phyloP scores from a whole-genome alignment of 2,329 filamentous ascomycete genomes.

The Fusarium redolens region DNA sequence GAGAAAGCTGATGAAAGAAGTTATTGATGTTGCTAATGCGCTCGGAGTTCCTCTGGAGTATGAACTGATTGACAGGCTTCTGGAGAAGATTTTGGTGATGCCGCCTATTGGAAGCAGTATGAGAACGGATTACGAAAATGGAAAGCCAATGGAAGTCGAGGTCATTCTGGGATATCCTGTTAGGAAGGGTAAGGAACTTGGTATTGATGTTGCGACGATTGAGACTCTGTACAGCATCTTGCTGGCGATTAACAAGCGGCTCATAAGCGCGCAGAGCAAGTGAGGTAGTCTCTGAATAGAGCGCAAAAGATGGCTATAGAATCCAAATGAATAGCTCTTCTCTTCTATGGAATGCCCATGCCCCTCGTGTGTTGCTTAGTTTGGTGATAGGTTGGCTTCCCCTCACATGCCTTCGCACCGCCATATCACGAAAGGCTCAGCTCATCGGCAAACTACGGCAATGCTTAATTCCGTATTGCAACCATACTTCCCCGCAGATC shows the following conservation, averaged over 20 bases:
- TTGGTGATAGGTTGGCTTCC: neutral
- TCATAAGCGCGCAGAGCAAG: neutral
- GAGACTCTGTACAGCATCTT: slow-evolving; percentile 52
- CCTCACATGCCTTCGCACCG: neutral
- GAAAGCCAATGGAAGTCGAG: slow-evolving; percentile 70
- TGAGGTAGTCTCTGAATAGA: neutral
- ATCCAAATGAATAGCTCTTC: too few relatives aligned
- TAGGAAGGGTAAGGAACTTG: slow-evolving; percentile 63
- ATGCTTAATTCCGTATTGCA: neutral
- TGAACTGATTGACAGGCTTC: slow-evolving; percentile 59
- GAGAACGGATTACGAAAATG: slow-evolving; percentile 67
- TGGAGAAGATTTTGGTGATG: slow-evolving; percentile 59
- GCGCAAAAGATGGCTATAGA: too few relatives aligned
- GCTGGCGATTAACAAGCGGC: slow-evolving; percentile 47
- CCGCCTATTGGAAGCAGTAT: slow-evolving; percentile 62
- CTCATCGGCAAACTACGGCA: neutral
- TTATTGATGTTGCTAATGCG: slow-evolving; percentile 67
- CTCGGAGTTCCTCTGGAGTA: slow-evolving; percentile 60
- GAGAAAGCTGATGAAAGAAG: slow-evolving; percentile 62
- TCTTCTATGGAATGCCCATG: too few relatives aligned
- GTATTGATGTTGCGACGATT: slow-evolving; percentile 65
- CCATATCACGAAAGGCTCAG: neutral
- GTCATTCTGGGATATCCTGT: slow-evolving; percentile 72
- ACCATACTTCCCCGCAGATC: slow-evolving; percentile 18
- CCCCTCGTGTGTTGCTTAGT: too few relatives aligned